phyloP scores from a whole-genome alignment of 2,329 filamentous ascomycete species.

The Microcyclospora pomicola region DNA sequence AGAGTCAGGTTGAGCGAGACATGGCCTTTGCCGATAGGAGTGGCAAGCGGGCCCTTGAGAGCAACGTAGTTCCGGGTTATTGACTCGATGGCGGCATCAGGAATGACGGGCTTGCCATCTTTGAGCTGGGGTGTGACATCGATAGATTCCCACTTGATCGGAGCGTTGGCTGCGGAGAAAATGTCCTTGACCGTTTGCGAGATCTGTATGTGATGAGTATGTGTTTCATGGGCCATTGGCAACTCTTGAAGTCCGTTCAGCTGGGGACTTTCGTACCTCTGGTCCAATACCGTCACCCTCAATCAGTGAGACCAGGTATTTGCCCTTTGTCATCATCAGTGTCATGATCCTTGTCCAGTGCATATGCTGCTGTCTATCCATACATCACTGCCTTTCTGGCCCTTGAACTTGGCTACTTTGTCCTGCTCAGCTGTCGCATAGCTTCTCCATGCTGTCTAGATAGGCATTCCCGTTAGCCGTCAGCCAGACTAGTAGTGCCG shows the following conservation, averaged over 20 bases:
- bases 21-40: constrained; percentile 95
- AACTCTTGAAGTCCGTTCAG: too few species aligned
- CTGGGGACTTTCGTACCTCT: constrained; percentile 2
- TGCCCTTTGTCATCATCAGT: constrained; percentile 46
- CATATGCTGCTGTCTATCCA: constrained; percentile 25
- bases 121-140: constrained; percentile 89
- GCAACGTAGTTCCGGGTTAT: constrained; percentile 94
- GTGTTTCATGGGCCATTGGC: background rate
- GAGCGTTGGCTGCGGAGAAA: constrained; percentile 89
- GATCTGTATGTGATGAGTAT: constrained; percentile 48
- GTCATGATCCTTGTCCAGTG: background rate
- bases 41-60: constrained; percentile 95
- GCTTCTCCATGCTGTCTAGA: too few species aligned
- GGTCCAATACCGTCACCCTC: constrained; percentile 98
- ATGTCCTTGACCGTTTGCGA: constrained; percentile 97
- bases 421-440: constrained; percentile 34
- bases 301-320: constrained; percentile 91
- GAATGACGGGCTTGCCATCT: constrained; percentile 91
- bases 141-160: constrained; percentile 92
- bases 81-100: constrained; percentile 81
- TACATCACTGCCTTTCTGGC: constrained; percentile 78
- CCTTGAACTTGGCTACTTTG: constrained; percentile 84
- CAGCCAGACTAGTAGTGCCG: too few species aligned
- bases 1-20: constrained; percentile 98
- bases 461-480: too few species aligned